These are phyloP conservation scores for Verticillium alfalfae DNA, from an alignment of 2,329 filamentous ascomycete genomes.

Conservation along the genomic window DNA sequence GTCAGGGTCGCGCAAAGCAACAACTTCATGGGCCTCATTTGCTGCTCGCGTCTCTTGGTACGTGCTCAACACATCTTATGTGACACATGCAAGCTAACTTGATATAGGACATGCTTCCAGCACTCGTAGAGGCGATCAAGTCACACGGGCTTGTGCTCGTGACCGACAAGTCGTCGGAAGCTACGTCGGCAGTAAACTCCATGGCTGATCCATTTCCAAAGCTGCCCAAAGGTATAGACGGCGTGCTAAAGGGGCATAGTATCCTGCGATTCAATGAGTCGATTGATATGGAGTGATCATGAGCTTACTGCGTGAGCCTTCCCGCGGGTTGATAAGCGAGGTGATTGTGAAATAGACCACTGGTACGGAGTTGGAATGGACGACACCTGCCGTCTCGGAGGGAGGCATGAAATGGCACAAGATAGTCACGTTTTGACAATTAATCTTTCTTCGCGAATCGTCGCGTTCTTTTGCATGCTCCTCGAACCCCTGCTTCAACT, in stretches of 20 bases:
- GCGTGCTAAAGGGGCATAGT: slow-evolving; percentile 77
- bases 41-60: slow-evolving; percentile 80
- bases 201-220: slow-evolving; percentile 48
- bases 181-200: slow-evolving; percentile 29
- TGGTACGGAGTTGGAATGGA: not conserved
- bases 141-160: slow-evolving; percentile 89
- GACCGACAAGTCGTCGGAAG: slow-evolving; percentile 70
- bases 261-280: slow-evolving; percentile 90
- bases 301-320: not conserved
- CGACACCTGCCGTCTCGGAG: not conserved
- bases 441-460: not conserved
- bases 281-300: slow-evolving; percentile 58
- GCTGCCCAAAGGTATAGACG: slow-evolving; percentile 79
- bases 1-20: slow-evolving; percentile 91
- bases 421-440: not conserved
- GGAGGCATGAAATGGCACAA: not conserved
- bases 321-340: not conserved
- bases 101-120: slow-evolving; percentile 79
- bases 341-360: slow-evolving; percentile 2
- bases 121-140: slow-evolving; percentile 89
- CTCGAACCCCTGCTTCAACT: not conserved
- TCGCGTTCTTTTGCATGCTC: not conserved
- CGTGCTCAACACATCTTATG: slow-evolving; percentile 24
- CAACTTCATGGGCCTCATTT: slow-evolving; percentile 97
- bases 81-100: slow-evolving; percentile 12